These are phyloP conservation scores for Conoideocrella luteorostrata DNA, from an alignment of 2,329 filamentous ascomycete species.

Conservation along the genomic window DNA sequence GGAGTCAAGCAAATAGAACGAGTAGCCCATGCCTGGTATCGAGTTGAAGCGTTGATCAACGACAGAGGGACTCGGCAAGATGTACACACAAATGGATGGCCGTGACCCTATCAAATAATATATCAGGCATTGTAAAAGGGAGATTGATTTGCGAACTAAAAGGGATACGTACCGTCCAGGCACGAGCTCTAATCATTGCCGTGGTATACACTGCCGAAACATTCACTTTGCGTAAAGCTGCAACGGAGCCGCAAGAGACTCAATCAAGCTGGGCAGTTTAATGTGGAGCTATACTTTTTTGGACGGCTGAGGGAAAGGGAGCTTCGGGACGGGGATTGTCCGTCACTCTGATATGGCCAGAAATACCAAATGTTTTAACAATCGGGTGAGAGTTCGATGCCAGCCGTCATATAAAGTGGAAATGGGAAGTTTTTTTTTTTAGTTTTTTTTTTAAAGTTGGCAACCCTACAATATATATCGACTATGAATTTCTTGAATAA, in stretches of 20 bases:
- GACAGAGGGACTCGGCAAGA: slow-evolving; percentile 29
- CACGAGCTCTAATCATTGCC: slow-evolving; percentile 38
- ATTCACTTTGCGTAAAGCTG: slow-evolving; percentile 1
- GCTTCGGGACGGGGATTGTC: background rate
- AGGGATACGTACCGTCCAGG: slow-evolving; percentile 28
- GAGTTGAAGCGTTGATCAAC: slow-evolving; percentile 11
- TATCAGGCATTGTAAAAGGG: slow-evolving; percentile 6
- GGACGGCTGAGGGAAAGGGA: background rate
- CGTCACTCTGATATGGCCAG: background rate
- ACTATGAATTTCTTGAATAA: too few relatives aligned
- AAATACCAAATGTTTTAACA: too few relatives aligned
- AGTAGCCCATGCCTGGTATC: background rate
- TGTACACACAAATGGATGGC: slow-evolving; percentile 34
- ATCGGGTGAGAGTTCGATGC: too few relatives aligned
- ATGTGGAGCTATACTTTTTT: background rate
- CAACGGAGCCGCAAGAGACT: background rate
- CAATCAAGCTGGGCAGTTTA: background rate
- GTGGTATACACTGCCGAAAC: slow-evolving; percentile 9
- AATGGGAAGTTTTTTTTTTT: too few relatives aligned
- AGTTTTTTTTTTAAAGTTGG: too few relatives aligned
- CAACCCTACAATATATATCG: too few relatives aligned
- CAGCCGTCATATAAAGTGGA: too few relatives aligned
- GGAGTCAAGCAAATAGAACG: slow-evolving; percentile 3
- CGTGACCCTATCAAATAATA: slow-evolving; percentile 24
- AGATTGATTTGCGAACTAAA: background rate